Conservation (phyloP, 2,329 filamentous ascomycete species). For the Rhinocladiella mackenziei region DNA sequence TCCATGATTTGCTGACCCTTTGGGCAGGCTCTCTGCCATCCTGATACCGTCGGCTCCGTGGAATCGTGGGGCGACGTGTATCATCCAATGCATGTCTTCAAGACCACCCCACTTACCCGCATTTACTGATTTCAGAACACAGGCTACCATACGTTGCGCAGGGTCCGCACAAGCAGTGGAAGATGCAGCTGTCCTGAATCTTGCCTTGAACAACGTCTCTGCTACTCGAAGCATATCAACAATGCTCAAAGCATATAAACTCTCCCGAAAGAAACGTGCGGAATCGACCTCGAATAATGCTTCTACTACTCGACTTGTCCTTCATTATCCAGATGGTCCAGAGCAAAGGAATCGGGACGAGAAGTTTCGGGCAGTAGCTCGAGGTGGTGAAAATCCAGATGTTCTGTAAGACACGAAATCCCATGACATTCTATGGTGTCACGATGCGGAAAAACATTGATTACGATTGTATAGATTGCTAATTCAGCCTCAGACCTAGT, state of each 20-base stretch:
- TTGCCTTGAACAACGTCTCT: neutral
- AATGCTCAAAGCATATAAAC: neutral
- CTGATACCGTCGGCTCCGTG: too few relatives aligned
- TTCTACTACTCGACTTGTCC: neutral
- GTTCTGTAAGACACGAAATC: too few relatives aligned
- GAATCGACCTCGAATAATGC: neutral
- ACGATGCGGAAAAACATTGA: too few relatives aligned
- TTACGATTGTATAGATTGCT: too few relatives aligned
- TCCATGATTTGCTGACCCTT: too few relatives aligned
- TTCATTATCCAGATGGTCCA: constrained; percentile 4
- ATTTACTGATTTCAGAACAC: too few relatives aligned
- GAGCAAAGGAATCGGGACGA: constrained; percentile 3
- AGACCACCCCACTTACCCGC: too few relatives aligned
- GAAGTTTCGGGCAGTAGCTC: neutral
- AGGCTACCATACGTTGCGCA: constrained; percentile 56
- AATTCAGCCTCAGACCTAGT: too few relatives aligned
- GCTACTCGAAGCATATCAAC: neutral
- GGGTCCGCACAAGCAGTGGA: constrained; percentile 42
- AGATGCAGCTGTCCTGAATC: constrained; percentile 39
- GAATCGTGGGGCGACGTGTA: too few relatives aligned
- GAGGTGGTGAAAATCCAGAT: constrained; percentile 5
- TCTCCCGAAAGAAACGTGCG: neutral
- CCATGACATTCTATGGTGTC: too few relatives aligned
- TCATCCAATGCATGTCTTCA: constrained; percentile 42
- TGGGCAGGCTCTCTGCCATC: too few relatives aligned